Conservation (phyloP, 768 basidiomycete genomes). For the Termitomyces sp. region DNA sequence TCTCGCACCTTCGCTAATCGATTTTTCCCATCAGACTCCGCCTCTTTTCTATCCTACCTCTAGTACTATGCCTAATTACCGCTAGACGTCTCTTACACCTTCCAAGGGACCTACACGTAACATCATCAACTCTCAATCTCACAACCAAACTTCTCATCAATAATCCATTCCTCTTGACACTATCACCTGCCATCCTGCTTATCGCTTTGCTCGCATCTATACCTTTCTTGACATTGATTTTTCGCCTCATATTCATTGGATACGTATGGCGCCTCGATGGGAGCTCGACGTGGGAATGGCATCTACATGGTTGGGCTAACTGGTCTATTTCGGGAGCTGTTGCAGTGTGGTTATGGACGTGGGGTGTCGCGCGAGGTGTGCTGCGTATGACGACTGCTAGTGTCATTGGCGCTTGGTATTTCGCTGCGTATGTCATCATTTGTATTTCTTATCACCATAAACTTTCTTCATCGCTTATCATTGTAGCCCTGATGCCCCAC, state of each 20-base stretch:
- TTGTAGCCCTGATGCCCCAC: conserved; percentile 30
- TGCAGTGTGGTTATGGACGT: conserved; percentile 69
- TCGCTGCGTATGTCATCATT: conserved; percentile 44
- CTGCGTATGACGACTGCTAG: conserved; percentile 74
- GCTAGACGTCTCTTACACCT: conserved; percentile 70
- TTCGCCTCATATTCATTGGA: conserved; percentile 74
- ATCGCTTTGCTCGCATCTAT: conserved; percentile 64
- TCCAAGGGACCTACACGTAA: conserved; percentile 65
- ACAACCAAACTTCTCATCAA: conserved; percentile 67
- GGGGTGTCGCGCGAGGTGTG: conserved; percentile 77
- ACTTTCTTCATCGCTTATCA: conserved; percentile 1
- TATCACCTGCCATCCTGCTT: conserved; percentile 75
- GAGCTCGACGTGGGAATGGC: conserved; percentile 35
- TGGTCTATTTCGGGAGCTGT: conserved; percentile 51
- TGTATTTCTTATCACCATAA: background rate
- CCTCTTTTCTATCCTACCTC: conserved; percentile 73
- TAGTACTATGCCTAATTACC: conserved; percentile 65
- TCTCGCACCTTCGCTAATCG: conserved; percentile 9
- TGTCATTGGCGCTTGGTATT: conserved; percentile 93
- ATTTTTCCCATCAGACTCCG: conserved; percentile 47
- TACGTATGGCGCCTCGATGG: conserved; percentile 30
- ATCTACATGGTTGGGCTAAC: conserved; percentile 35
- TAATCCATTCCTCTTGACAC: conserved; percentile 71
- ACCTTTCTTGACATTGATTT: conserved; percentile 75
- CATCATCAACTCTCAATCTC: conserved; percentile 55